These are phyloP conservation scores for Baudoinia panamericana DNA, from an alignment of 495 filamentous ascomycete species.

Conservation along the genomic window DNA sequence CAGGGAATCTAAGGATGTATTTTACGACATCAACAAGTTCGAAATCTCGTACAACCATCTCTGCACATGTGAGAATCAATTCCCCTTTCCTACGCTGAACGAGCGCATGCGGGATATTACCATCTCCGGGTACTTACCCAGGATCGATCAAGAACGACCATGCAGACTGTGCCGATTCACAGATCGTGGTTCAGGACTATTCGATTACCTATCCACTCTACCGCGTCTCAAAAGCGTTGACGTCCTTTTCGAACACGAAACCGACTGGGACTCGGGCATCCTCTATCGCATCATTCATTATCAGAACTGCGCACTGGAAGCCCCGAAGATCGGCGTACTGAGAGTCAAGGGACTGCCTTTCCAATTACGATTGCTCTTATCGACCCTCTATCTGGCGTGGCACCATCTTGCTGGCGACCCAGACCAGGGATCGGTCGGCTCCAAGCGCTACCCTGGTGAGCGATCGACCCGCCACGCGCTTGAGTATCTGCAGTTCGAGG, in stretches of 20 bases:
- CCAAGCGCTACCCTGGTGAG: not conserved
- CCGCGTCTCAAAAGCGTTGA: no score
- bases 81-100: not conserved
- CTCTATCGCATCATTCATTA: no score
- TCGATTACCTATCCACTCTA: no score
- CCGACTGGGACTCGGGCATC: no score
- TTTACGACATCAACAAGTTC: slow-evolving; percentile 10
- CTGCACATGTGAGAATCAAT: slow-evolving; percentile 7
- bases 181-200: no score
- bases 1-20: slow-evolving; percentile 2
- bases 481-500: slow-evolving; percentile 8
- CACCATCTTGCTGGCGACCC: not conserved
- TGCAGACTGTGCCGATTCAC: not conserved
- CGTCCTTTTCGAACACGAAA: no score
- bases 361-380: no score
- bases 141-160: not conserved
- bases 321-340: no score
- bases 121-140: not conserved
- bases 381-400: no score
- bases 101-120: not conserved
- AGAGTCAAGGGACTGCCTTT: no score
- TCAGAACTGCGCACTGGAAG: no score
- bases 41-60: slow-evolving; percentile 4
- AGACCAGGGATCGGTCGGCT: not conserved
- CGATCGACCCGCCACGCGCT: not conserved